Evolutionary conservation across 1,284 basidiomycete species (phyloP).

Genomic region (Melampsora larici-populina): DNA sequence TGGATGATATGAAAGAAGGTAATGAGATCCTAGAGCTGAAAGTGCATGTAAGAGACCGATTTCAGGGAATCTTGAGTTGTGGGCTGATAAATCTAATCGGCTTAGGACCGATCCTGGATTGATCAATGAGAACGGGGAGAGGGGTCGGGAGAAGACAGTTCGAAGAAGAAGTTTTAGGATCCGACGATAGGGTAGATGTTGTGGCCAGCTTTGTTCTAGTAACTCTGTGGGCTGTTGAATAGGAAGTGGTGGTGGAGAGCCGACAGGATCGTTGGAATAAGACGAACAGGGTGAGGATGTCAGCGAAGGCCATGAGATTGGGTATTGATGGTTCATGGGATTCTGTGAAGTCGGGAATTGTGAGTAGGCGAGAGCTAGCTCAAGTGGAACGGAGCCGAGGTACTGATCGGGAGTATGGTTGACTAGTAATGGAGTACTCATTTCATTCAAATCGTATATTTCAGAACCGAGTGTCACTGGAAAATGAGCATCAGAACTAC

Average conservation of each 20-base stretch:
- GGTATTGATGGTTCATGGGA: too few relatives aligned
- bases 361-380: background rate
- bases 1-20: background rate
- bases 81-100: conserved; percentile 3
- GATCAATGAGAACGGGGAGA: conserved; percentile 33
- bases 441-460: too few relatives aligned
- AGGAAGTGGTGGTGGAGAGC: background rate
- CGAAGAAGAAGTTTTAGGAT: conserved; percentile 19
- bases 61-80: conserved; percentile 22
- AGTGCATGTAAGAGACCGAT: conserved; percentile 38
- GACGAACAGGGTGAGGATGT: conserved; percentile 6
- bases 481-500: too few relatives aligned
- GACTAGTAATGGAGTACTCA: background rate
- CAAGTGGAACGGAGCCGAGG: background rate
- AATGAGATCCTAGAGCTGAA: conserved; percentile 32
- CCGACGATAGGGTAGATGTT: conserved; percentile 25
- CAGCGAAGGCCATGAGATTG: conserved; percentile 11
- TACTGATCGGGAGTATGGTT: conserved; percentile 3
- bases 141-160: conserved; percentile 28
- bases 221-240: background rate
- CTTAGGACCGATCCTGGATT: conserved; percentile 15
- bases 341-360: background rate
- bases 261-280: background rate
- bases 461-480: too few relatives aligned
- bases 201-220: conserved; percentile 19